A percentile compares a stretch with the other conserved stretches of the same genome.
Conservation (phyloP, 345 rosid species). For the Salix caprea region DNA sequence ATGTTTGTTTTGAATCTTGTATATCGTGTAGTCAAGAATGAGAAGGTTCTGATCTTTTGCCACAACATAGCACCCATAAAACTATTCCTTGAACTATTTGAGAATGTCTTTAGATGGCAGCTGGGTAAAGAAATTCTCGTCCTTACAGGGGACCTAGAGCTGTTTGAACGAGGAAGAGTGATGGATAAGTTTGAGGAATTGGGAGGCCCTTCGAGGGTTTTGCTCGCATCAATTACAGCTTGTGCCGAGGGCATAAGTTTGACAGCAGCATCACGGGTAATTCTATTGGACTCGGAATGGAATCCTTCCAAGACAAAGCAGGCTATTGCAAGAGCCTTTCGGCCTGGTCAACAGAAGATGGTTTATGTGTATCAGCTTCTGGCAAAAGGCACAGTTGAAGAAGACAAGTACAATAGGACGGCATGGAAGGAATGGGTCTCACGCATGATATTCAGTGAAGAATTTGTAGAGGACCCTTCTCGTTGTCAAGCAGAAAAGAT, state of each 20-base stretch:
- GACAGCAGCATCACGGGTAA: slow-evolving; percentile 94
- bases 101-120: slow-evolving; percentile 64
- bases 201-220: slow-evolving; percentile 49
- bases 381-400: slow-evolving; percentile 74
- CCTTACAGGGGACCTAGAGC: slow-evolving; percentile 81
- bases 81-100: slow-evolving; percentile 60
- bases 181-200: slow-evolving; percentile 84
- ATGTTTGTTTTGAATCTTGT: slow-evolving; percentile 89
- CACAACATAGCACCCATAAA: slow-evolving; percentile 89
- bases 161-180: slow-evolving; percentile 78
- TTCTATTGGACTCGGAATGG: slow-evolving; percentile 79
- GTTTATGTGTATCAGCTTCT: slow-evolving; percentile 90
- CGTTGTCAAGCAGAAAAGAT: slow-evolving; percentile 87
- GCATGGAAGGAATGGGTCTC: slow-evolving; percentile 99
- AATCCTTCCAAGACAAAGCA: slow-evolving; percentile 96
- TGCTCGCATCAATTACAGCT: slow-evolving; percentile 85
- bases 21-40: slow-evolving; percentile 59
- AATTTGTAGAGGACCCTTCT: slow-evolving; percentile 83
- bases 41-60: slow-evolving; percentile 80
- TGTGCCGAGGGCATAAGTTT: slow-evolving; percentile 95
- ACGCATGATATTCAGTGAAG: slow-evolving; percentile 92
- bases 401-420: slow-evolving; percentile 82
- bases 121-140: slow-evolving; percentile 70
- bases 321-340: slow-evolving; percentile 85
- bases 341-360: slow-evolving; percentile 88